Percentiles rank a stretch among this genome's conserved stretches.
phyloP scores from a whole-genome alignment of 2,329 filamentous ascomycete species.

The Colletotrichum navitas region DNA sequence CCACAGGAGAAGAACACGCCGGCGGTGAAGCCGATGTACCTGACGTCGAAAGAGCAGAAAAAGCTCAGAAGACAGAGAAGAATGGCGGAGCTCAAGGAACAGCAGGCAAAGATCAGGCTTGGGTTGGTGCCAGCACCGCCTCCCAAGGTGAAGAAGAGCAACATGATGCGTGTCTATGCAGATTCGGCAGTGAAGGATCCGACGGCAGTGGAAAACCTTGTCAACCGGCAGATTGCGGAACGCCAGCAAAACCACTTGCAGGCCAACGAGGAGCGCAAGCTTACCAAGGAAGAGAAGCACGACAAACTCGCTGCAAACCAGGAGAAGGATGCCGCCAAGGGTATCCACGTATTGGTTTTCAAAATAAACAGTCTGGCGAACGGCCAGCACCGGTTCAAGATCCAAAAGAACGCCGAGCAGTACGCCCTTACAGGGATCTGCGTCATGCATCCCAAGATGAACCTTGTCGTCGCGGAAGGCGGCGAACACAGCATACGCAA shows the following conservation, averaged over 20 bases:
- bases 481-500: constrained; percentile 84
- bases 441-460: constrained; percentile 90
- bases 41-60: constrained; percentile 90
- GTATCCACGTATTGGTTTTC: constrained; percentile 89
- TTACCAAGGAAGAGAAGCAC: constrained; percentile 87
- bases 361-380: constrained; percentile 91
- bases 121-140: constrained; percentile 90
- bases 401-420: constrained; percentile 93
- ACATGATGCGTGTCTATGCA: constrained; percentile 88
- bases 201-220: constrained; percentile 93
- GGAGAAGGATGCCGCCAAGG: constrained; percentile 87
- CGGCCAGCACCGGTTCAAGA: constrained; percentile 92
- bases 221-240: constrained; percentile 92
- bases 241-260: constrained; percentile 83
- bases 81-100: constrained; percentile 94
- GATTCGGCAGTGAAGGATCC: constrained; percentile 86
- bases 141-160: constrained; percentile 96
- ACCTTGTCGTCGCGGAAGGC: constrained; percentile 91
- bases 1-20: constrained; percentile 89
- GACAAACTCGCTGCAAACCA: constrained; percentile 88
- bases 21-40: constrained; percentile 87
- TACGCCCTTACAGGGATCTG: constrained; percentile 89
- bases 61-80: constrained; percentile 91
- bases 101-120: constrained; percentile 94
- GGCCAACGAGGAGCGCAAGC: constrained; percentile 85